Evolutionary conservation across 2,329 filamentous ascomycete species (phyloP), one percentile per base, ranked within the genome.

Genomic region (Diaporthe ilicicola): DNA sequence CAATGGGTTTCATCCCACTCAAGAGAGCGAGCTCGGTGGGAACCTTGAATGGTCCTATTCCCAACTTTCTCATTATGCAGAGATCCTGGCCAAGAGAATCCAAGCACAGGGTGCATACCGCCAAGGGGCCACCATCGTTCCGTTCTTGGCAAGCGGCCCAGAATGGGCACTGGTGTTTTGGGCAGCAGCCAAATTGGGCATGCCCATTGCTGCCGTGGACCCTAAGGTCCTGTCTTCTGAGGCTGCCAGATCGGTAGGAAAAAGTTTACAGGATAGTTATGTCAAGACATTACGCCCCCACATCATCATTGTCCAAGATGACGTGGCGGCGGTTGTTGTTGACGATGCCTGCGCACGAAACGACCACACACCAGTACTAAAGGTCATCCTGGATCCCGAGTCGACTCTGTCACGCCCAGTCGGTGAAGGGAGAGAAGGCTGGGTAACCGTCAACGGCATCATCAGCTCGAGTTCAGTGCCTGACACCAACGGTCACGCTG

Each of bases 91-190:
- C 19, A 12, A 62, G 5, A 48, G 5, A 13, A 22, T 62, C 12
- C 27, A 34, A 3, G 6, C 17, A 7, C 42, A 34, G 1, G 56
- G 29, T 34, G 27, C 44, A 9, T 8, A 29, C n/a, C 6, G 5
- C 3, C 42, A 17, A 19, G 56, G 56, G 17, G 44, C 42, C 42
- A 62, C 56, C 1, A 34, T 62, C 32, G 56, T 48, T 10, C 56
- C 56, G 2, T 62, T 62, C n/a, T 62, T 62, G 27, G 19, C 27
- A 8, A 62, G 56, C n/a, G 56, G 56, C 2, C 56, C 56, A 34
- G 56, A 17, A 34, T 62, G 56, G 56, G 56, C 27, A 24, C 56
- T 62, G 10, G 22, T 12, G 19, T 62, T 34, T 27, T 62, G 56
- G 56, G 12, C 42, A 4, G 42, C 56, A 12, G 56, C 56, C 56